Base-by-base conservation (phyloP, 768 basidiomycete genomes). In the Lepiota subincarnata region DNA sequence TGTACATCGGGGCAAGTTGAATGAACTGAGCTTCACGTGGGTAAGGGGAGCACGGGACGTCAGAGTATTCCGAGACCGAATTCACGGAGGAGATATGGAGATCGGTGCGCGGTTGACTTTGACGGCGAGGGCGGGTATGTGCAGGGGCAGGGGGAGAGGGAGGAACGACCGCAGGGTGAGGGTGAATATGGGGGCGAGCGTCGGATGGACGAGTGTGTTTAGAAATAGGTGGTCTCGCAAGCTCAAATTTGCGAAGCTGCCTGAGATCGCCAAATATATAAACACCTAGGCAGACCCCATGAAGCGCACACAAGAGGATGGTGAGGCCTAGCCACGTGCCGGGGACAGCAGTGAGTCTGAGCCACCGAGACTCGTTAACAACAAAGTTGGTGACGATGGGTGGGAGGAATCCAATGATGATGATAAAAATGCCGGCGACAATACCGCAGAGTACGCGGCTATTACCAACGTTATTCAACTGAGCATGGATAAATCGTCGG, bases 221-320 rank as follows among this genome's bases (percentile, higher is more conserved):
- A 0, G 84, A 83, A 57, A 86, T 84, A 12, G 79, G 68, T 8
- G 87, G 88, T 18, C 87, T 75, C 3, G 80, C 66, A n/a, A 91
- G 81, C 64, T 90, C 89, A 61, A 89, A 89, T 58, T 81, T 84
- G 59, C 85, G 82, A 16, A 91, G 74, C 61, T 91, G 89, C 6
- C 89, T 74, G 16, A 90, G 72, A 66, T 91, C 89, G 6, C 89
- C 89, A 60, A 90, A 89, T 26, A 90, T 63, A 63, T 89, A 91
- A 4, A 91, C 80, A 63, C 87, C 87, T 51, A 90, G 64, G 63
- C 89, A 91, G 10, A 90, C 81, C 3, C 88, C 88, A 56, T 88
- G 78, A 34, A 89, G 58, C 46, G 85, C 84, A 3, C 82, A 75
- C 3, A 89, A 55, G 13, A 87, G 59, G 13, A 87, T 67, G 1